Percentiles rank a stretch among this genome's conserved stretches.
These are phyloP conservation scores for Capronia coronata DNA, from an alignment of 2,329 filamentous ascomycete species.

Conservation along the genomic window DNA sequence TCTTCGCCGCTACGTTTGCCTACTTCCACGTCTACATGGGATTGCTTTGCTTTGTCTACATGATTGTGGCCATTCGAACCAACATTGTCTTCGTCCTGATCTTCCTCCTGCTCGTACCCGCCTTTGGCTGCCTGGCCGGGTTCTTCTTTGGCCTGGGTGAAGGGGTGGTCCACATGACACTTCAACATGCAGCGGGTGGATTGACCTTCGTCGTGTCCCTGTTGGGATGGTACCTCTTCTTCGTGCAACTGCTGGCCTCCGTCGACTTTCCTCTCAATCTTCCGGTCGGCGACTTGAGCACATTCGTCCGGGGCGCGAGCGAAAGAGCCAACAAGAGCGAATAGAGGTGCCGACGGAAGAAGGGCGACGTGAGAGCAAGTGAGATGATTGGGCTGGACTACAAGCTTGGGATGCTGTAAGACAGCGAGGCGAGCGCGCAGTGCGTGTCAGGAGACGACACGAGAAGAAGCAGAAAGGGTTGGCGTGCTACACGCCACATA, in stretches of 20 bases:
- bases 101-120: conserved; percentile 56
- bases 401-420: background rate
- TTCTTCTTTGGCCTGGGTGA: conserved; percentile 24
- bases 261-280: conserved; percentile 54
- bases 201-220: conserved; percentile 46
- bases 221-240: conserved; percentile 52
- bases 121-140: conserved; percentile 55
- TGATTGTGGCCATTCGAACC: conserved; percentile 64
- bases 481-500: background rate
- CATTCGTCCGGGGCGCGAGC: conserved; percentile 36
- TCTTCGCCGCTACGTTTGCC: conserved; percentile 32
- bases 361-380: background rate
- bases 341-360: background rate
- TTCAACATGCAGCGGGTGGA: conserved; percentile 42
- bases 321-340: conserved; percentile 21
- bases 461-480: conserved; percentile 1
- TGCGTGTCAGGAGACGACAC: background rate
- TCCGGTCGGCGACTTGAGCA: conserved; percentile 52
- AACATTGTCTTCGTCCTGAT: conserved; percentile 66
- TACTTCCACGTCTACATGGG: conserved; percentile 63
- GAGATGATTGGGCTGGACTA: background rate
- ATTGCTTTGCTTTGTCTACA: conserved; percentile 59
- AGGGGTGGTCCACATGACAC: conserved; percentile 5
- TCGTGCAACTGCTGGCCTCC: conserved; percentile 49
- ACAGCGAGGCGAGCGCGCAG: conserved; percentile 2